phyloP scores from a whole-genome alignment of 2,329 filamentous ascomycete genomes.

The Clarireedia hainanense region DNA sequence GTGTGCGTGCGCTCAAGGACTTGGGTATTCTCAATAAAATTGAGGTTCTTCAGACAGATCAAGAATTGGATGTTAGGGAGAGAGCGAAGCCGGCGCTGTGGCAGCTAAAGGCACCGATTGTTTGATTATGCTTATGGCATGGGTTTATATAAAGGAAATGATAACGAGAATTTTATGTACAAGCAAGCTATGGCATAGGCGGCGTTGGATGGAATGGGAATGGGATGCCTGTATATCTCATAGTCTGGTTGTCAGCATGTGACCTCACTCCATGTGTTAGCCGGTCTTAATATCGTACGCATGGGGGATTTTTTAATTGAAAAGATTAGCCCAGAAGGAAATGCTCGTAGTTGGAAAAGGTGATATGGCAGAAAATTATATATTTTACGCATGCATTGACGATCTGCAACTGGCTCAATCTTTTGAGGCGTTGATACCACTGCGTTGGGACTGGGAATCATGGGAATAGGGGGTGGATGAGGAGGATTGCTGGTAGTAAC shows the following conservation, averaged over 20 bases:
- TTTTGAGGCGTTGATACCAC: background rate
- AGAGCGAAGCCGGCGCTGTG: constrained; percentile 71
- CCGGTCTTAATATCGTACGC: background rate
- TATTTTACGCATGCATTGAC: no score
- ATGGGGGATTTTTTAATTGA: background rate
- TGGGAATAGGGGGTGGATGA: background rate
- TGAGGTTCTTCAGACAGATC: constrained; percentile 56
- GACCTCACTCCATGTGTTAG: background rate
- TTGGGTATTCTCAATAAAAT: constrained; percentile 65
- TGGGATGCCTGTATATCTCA: background rate
- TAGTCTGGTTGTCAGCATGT: background rate
- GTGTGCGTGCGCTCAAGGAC: constrained; percentile 60
- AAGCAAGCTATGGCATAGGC: background rate
- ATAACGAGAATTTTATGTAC: background rate
- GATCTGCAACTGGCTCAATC: background rate
- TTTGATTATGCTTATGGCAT: background rate
- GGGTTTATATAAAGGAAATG: background rate
- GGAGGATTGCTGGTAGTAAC: background rate
- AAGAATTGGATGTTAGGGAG: constrained; percentile 75
- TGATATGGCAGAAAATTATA: no score
- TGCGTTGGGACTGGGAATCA: background rate
- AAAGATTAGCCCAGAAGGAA: no score
- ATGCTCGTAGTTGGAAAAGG: no score
- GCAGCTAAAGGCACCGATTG: constrained; percentile 46
- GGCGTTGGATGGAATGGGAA: background rate